A percentile compares a stretch with the other conserved stretches of the same genome.
phyloP scores from a whole-genome alignment of 148 eudicot genomes.

The Drosera capensis region DNA sequence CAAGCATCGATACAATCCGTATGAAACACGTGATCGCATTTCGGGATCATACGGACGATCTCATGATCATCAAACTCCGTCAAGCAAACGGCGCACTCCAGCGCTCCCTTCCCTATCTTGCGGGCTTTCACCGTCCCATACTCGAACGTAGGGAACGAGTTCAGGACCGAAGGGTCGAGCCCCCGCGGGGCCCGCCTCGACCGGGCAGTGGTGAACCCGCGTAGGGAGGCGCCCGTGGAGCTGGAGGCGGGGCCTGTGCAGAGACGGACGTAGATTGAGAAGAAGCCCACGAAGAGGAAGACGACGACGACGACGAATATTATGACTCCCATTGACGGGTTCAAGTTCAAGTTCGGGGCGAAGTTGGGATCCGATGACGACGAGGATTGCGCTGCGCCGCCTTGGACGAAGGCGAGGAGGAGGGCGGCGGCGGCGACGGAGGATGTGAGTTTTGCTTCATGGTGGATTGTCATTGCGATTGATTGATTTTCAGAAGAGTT shows the following conservation, averaged over 20 bases:
- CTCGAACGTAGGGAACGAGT: slow-evolving; percentile 29
- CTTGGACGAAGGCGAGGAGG: too few relatives aligned
- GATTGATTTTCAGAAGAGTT: too few relatives aligned
- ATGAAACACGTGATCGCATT: slow-evolving; percentile 45
- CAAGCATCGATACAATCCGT: slow-evolving; percentile 40
- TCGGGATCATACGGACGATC: slow-evolving; percentile 30
- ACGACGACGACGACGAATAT: slow-evolving; percentile 33
- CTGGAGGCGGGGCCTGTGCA: not conserved
- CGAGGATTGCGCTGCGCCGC: too few relatives aligned
- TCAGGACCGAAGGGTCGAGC: slow-evolving; percentile 21
- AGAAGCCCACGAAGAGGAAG: slow-evolving; percentile 47
- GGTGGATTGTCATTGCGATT: too few relatives aligned
- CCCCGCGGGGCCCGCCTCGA: slow-evolving; percentile 24
- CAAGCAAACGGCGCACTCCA: slow-evolving; percentile 47
- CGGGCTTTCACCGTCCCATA: slow-evolving; percentile 24
- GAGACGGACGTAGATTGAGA: slow-evolving; percentile 57
- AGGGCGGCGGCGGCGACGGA: too few relatives aligned
- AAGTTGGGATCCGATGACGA: too few relatives aligned
- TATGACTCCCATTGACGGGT: slow-evolving; percentile 37
- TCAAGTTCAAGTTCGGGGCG: slow-evolving; percentile 23
- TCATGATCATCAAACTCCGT: slow-evolving; percentile 44
- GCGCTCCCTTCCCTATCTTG: slow-evolving; percentile 30
- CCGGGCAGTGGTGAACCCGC: slow-evolving; percentile 6
- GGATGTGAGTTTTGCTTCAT: too few relatives aligned
- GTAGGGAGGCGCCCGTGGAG: not conserved